Conservation (phyloP, 768 basidiomycete genomes). For the Mycena amicta region DNA sequence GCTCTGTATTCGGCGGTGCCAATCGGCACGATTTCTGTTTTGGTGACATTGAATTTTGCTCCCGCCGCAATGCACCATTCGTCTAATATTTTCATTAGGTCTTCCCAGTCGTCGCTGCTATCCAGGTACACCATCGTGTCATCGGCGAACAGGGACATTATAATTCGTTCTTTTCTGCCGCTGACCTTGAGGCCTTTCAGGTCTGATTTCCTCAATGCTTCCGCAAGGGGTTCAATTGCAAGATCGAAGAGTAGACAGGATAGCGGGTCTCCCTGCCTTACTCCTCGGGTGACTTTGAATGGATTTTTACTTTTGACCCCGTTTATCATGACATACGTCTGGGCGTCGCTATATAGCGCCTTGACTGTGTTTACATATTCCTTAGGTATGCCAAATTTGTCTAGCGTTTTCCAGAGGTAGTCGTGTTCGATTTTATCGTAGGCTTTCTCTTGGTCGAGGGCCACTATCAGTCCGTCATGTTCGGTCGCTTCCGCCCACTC, state of each 20-base stretch:
- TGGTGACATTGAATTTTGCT: slow-evolving; percentile 43
- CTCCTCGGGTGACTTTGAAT: slow-evolving; percentile 16
- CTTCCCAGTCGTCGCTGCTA: slow-evolving; percentile 27
- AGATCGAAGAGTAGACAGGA: slow-evolving; percentile 42
- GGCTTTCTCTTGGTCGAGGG: slow-evolving; percentile 11
- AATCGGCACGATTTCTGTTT: slow-evolving; percentile 42
- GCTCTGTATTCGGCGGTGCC: slow-evolving; percentile 26
- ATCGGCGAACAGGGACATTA: slow-evolving; percentile 42
- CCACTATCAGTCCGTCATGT: slow-evolving; percentile 6
- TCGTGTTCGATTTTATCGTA: slow-evolving; percentile 24
- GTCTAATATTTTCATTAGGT: slow-evolving; percentile 30
- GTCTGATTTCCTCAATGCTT: slow-evolving; percentile 29
- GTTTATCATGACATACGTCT: slow-evolving; percentile 13
- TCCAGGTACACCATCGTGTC: slow-evolving; percentile 41
- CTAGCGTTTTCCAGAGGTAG: slow-evolving; percentile 10
- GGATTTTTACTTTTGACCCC: slow-evolving; percentile 13
- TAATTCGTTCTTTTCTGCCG: slow-evolving; percentile 23
- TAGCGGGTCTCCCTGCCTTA: slow-evolving; percentile 38
- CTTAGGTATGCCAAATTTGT: neutral
- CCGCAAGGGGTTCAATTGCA: slow-evolving; percentile 42
- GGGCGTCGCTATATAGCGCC: slow-evolving; percentile 18
- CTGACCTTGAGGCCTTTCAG: slow-evolving; percentile 29
- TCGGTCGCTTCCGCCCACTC: slow-evolving; percentile 4
- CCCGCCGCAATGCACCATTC: slow-evolving; percentile 42
- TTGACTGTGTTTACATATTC: slow-evolving; percentile 17